A percentile compares a stretch with the other conserved stretches of the same genome.
Evolutionary conservation across 352 stramenopile genomes (phyloP).

Genomic region (Hyphochytrium catenoides): DNA sequence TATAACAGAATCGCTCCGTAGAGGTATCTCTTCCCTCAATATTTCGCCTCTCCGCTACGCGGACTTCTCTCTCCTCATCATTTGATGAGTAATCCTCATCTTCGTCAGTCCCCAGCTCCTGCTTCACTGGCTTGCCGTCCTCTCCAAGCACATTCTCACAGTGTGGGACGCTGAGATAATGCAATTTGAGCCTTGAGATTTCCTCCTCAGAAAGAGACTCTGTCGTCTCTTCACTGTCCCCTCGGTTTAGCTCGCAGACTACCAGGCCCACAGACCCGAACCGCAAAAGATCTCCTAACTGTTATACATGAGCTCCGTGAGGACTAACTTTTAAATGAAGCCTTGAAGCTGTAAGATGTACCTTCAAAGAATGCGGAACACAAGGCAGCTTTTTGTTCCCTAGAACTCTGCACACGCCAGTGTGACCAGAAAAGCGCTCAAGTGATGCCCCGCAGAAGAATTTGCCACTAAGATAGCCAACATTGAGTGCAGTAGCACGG

Average conservation of each 20-base stretch:
- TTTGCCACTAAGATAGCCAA: constrained; percentile 41
- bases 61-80: constrained; percentile 4
- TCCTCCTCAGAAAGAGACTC: constrained; percentile 51
- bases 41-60: constrained; percentile 5
- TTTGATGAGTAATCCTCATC: constrained; percentile 5
- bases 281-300: constrained; percentile 50
- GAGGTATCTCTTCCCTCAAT: constrained; percentile 10
- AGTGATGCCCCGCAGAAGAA: constrained; percentile 59
- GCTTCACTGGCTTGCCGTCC: too few relatives aligned
- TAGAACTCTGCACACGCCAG: constrained; percentile 62
- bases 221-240: constrained; percentile 25
- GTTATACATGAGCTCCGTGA: too few relatives aligned
- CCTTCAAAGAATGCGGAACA: constrained; percentile 36
- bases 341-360: too few relatives aligned
- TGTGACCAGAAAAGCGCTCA: constrained; percentile 70
- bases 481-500: constrained; percentile 33
- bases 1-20: constrained; percentile 58
- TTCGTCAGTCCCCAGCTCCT: constrained; percentile 6
- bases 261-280: constrained; percentile 74
- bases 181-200: constrained; percentile 59
- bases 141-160: constrained; percentile 43
- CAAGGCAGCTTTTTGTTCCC: constrained; percentile 59
- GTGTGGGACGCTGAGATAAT: constrained; percentile 49
- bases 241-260: constrained; percentile 64
- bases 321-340: too few relatives aligned